Evolutionary conservation across 2,329 filamentous ascomycete genomes (phyloP).

Genomic region (Botrytis hyacinthi): DNA sequence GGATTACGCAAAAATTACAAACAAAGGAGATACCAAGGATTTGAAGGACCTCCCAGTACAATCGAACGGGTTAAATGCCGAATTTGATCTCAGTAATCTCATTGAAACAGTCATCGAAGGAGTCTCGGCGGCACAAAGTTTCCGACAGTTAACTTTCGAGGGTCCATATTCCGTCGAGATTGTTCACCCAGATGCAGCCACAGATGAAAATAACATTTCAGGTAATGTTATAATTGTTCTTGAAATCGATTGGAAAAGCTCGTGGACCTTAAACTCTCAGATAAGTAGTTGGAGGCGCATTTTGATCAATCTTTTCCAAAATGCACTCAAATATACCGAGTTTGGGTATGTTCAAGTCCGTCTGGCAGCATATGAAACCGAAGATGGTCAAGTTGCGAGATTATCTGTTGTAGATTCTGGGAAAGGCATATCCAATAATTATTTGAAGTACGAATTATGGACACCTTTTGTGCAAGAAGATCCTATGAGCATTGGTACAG

Average conservation of each 20-base stretch:
- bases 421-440: constrained; percentile 59
- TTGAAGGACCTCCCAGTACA: constrained; percentile 7
- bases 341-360: constrained; percentile 49
- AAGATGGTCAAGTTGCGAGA: constrained; percentile 17
- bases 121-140: constrained; percentile 30
- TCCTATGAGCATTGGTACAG: constrained; percentile 56
- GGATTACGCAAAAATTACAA: constrained; percentile 38
- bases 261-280: constrained; percentile 53
- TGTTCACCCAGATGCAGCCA: background rate
- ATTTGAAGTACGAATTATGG: constrained; percentile 56
- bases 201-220: background rate
- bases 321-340: constrained; percentile 60
- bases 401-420: constrained; percentile 60
- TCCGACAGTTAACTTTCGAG: constrained; percentile 19
- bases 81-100: constrained; percentile 29
- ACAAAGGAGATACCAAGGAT: constrained; percentile 4
- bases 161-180: background rate
- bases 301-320: constrained; percentile 61
- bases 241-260: constrained; percentile 39
- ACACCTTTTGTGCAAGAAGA: constrained; percentile 63
- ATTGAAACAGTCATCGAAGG: constrained; percentile 33
- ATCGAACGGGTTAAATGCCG: constrained; percentile 4
- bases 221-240: constrained; percentile 45
- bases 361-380: constrained; percentile 31
- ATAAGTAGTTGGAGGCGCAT: constrained; percentile 50